Percentiles rank a stretch among this genome's conserved stretches.
These are phyloP conservation scores for Fusarium avenaceum DNA, from an alignment of 2,329 filamentous ascomycete species.

Conservation along the genomic window DNA sequence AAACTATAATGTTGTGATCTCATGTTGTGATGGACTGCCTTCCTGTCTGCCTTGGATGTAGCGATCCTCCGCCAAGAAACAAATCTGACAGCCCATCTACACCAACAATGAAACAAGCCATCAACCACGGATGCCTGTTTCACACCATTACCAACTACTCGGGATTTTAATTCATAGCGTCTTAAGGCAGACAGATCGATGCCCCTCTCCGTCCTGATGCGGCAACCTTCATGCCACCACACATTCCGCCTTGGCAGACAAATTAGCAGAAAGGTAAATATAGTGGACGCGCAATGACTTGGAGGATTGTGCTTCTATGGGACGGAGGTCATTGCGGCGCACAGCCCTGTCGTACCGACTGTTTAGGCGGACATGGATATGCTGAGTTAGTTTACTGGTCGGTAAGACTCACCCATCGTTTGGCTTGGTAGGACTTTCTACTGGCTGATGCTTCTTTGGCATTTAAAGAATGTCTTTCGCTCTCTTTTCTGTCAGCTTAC, in stretches of 20 bases:
- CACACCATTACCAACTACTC: neutral
- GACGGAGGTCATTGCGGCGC: neutral
- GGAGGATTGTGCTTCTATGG: neutral
- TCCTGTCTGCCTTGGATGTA: neutral
- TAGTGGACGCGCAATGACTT: neutral
- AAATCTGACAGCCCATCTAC: neutral
- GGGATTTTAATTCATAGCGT: neutral
- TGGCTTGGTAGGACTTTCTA: neutral
- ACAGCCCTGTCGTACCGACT: slow-evolving; percentile 2
- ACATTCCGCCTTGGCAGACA: slow-evolving; percentile 13
- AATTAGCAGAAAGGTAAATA: neutral
- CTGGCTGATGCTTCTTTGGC: neutral
- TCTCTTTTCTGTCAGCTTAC: slow-evolving; percentile 14
- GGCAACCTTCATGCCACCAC: neutral
- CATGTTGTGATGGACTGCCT: neutral
- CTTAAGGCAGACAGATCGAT: neutral
- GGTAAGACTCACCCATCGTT: slow-evolving; percentile 3
- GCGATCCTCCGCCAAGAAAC: neutral
- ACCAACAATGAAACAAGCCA: neutral
- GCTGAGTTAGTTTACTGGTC: neutral
- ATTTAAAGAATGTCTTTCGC: slow-evolving; percentile 14
- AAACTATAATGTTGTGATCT: neutral
- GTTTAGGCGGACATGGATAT: neutral
- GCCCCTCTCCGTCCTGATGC: neutral
- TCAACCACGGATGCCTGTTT: neutral